A percentile compares a stretch with the other conserved stretches of the same genome.
These are phyloP conservation scores for Penicillium paneum DNA, from an alignment of 2,329 filamentous ascomycete genomes.

Conservation along the genomic window DNA sequence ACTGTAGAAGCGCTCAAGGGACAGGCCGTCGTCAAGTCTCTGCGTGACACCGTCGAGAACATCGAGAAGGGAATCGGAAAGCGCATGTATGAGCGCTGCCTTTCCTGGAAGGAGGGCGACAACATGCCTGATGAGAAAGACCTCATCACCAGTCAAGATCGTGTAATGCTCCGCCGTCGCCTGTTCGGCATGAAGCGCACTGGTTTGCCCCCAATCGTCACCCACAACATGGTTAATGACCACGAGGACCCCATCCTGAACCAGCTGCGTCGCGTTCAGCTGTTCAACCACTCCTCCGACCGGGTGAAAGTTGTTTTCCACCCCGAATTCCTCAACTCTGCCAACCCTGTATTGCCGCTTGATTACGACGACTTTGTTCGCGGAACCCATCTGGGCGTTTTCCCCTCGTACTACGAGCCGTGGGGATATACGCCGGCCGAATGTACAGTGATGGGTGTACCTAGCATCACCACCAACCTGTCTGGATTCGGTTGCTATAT, in stretches of 20 bases:
- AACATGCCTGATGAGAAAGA: conserved; percentile 95
- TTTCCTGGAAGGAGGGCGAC: conserved; percentile 94
- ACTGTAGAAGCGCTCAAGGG: conserved; percentile 95
- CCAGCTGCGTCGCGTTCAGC: conserved; percentile 90
- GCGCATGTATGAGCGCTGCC: conserved; percentile 87
- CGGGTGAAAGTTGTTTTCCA: conserved; percentile 98
- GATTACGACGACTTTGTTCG: conserved; percentile 99
- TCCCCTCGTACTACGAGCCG: conserved; percentile 97
- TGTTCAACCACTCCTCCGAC: conserved; percentile 94
- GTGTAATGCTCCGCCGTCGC: conserved; percentile 83
- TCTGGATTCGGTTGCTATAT: conserved; percentile 99
- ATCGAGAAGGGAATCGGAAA: conserved; percentile 91
- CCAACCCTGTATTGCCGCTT: conserved; percentile 89
- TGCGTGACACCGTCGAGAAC: conserved; percentile 86
- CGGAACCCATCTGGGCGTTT: conserved; percentile 91
- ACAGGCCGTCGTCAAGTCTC: conserved; percentile 94
- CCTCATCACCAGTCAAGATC: conserved; percentile 85
- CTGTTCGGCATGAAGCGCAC: conserved; percentile 96
- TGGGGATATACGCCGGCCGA: conserved; percentile 99
- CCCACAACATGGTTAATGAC: conserved; percentile 98
- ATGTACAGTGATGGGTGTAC: conserved; percentile 98
- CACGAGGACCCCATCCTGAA: conserved; percentile 89
- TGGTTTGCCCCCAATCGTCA: conserved; percentile 88
- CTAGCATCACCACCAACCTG: conserved; percentile 95
- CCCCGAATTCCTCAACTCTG: conserved; percentile 93